These are phyloP conservation scores for Tremellales sp. DNA, from an alignment of 1,284 basidiomycete species.

Conservation along the genomic window DNA sequence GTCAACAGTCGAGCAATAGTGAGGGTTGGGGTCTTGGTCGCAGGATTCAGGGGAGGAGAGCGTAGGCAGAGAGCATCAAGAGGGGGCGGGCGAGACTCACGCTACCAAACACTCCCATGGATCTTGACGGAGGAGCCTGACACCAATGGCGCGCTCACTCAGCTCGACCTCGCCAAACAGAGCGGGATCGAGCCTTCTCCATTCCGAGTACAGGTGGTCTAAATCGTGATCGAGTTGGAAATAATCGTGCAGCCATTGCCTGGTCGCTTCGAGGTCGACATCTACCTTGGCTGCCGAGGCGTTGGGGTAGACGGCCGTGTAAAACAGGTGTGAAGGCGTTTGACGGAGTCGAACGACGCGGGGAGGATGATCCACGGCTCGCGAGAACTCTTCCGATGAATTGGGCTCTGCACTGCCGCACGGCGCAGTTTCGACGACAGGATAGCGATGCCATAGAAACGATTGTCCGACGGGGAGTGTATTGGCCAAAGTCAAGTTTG, in stretches of 20 bases:
- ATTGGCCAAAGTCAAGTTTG: constrained; percentile 41
- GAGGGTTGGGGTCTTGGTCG: neutral
- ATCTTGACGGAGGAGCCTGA: constrained; percentile 79
- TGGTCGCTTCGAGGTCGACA: constrained; percentile 59
- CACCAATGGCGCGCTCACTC: constrained; percentile 54
- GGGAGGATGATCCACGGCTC: constrained; percentile 37
- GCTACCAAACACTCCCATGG: constrained; percentile 92
- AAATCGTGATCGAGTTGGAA: constrained; percentile 63
- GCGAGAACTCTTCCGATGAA: constrained; percentile 43
- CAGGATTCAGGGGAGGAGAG: neutral
- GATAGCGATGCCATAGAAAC: constrained; percentile 45
- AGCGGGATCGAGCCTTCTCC: constrained; percentile 67
- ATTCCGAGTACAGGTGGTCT: constrained; percentile 66
- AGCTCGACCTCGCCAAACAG: constrained; percentile 61
- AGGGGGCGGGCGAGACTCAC: constrained; percentile 54
- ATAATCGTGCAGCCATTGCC: constrained; percentile 76
- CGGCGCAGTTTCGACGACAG: constrained; percentile 4
- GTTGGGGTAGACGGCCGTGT: constrained; percentile 62
- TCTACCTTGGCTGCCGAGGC: constrained; percentile 23
- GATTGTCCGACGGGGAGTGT: constrained; percentile 47
- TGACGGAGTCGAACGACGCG: constrained; percentile 80
- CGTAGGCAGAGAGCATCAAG: constrained; percentile 1
- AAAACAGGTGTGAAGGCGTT: constrained; percentile 62
- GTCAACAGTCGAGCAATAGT: too few relatives aligned
- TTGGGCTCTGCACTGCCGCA: constrained; percentile 5